Evolutionary conservation across 2,329 filamentous ascomycete genomes (phyloP).

Genomic region (Dactylellina drechsleri): DNA sequence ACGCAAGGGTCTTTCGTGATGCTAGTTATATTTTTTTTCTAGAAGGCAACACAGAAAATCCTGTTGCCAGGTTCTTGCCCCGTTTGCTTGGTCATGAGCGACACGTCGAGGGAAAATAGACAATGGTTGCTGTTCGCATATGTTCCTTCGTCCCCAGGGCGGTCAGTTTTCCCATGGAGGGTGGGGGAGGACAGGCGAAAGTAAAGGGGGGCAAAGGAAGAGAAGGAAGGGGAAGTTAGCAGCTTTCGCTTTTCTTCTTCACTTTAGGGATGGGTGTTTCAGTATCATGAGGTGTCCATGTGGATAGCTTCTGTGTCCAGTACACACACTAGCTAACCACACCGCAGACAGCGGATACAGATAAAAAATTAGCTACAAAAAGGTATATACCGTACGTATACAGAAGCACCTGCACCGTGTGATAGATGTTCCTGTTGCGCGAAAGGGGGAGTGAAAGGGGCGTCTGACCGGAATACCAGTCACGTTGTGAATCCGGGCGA

Average conservation of each 20-base stretch:
- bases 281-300: constrained; percentile 43
- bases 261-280: constrained; percentile 29
- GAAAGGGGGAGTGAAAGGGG: too few relatives aligned
- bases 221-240: neutral
- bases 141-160: neutral
- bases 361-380: too few relatives aligned
- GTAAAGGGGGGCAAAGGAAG: constrained; percentile 4
- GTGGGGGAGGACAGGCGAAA: constrained; percentile 6
- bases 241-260: neutral
- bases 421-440: too few relatives aligned
- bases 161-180: constrained; percentile 12
- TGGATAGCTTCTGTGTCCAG: constrained; percentile 12
- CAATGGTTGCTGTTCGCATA: too few relatives aligned
- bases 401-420: too few relatives aligned
- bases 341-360: too few relatives aligned
- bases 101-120: constrained; percentile 25
- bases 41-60: constrained; percentile 18
- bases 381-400: too few relatives aligned
- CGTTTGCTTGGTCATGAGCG: constrained; percentile 8
- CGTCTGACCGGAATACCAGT: neutral
- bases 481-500: neutral
- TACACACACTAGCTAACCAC: neutral
- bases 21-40: constrained; percentile 20
- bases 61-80: too few relatives aligned
- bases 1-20: too few relatives aligned